Conservation (phyloP, 495 filamentous ascomycete species). For the Hypoxylon intermedium region DNA sequence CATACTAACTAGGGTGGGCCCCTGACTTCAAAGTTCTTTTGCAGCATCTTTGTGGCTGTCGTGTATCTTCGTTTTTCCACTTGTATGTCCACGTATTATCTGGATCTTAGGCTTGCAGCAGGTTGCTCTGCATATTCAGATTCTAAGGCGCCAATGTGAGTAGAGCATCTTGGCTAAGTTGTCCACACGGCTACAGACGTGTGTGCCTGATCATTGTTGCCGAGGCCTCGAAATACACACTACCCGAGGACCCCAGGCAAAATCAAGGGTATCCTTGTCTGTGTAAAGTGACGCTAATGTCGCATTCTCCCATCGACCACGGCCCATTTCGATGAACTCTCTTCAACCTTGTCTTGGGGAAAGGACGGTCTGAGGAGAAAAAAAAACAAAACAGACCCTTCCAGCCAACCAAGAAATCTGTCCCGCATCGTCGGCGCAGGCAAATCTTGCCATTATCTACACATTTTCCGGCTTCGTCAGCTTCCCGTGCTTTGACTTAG, state of each 20-base stretch:
- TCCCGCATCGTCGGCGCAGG: constrained; percentile 15
- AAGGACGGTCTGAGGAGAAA: constrained; percentile 12
- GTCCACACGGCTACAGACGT: constrained; percentile 1
- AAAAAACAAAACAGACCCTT: constrained; percentile 15
- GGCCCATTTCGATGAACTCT: constrained; percentile 19
- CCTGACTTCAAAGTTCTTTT: not conserved
- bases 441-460: constrained; percentile 11
- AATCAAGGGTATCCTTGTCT: constrained; percentile 12
- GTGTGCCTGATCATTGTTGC: constrained; percentile 14
- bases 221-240: constrained; percentile 12
- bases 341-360: constrained; percentile 24
- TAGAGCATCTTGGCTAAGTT: not conserved
- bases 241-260: constrained; percentile 4
- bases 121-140: too few relatives aligned
- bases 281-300: constrained; percentile 25
- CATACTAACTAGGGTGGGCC: too few relatives aligned
- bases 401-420: constrained; percentile 8
- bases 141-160: not conserved
- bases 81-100: constrained; percentile 11
- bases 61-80: not conserved
- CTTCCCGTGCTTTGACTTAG: not conserved
- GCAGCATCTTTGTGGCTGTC: not conserved
- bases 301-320: constrained; percentile 23
- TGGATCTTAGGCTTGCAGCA: not conserved
- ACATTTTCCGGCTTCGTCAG: not conserved